These are phyloP conservation scores for Penicillium taxi DNA, from an alignment of 495 filamentous ascomycete genomes.

Conservation along the genomic window DNA sequence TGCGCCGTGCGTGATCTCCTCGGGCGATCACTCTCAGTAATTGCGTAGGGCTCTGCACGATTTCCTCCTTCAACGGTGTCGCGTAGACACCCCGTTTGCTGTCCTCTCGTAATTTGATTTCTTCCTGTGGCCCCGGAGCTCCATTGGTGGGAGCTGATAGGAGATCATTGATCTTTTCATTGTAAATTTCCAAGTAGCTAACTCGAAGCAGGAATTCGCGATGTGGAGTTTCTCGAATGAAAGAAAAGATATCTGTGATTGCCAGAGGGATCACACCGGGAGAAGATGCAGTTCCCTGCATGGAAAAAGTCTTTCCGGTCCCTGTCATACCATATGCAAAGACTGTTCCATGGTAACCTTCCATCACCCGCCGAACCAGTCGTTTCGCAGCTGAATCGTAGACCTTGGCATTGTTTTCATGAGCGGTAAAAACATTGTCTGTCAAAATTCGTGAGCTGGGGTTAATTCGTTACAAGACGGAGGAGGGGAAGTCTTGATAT, in stretches of 20 bases:
- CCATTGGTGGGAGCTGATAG: constrained; percentile 56
- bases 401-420: constrained; percentile 87
- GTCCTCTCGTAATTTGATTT: constrained; percentile 95
- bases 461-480: neutral
- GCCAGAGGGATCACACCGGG: constrained; percentile 95
- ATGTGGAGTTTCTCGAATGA: constrained; percentile 92
- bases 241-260: constrained; percentile 98
- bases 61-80: constrained; percentile 93
- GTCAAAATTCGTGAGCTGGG: neutral
- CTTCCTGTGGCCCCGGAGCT: constrained; percentile 54
- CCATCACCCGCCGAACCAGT: constrained; percentile 92
- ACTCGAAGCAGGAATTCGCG: constrained; percentile 92
- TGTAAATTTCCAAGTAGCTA: constrained; percentile 98
- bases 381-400: constrained; percentile 93
- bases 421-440: constrained; percentile 93
- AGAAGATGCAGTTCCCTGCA: constrained; percentile 96
- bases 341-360: constrained; percentile 96
- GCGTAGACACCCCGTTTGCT: constrained; percentile 95
- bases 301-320: constrained; percentile 97
- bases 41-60: constrained; percentile 95
- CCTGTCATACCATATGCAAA: constrained; percentile 99
- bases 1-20: constrained; percentile 82
- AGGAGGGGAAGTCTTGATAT: constrained; percentile 1
- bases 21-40: constrained; percentile 90
- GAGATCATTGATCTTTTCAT: constrained; percentile 93